A percentile compares a stretch with the other conserved stretches of the same genome.
phyloP scores from a whole-genome alignment of 2,329 filamentous ascomycete genomes.

The Blumeria graminis region DNA sequence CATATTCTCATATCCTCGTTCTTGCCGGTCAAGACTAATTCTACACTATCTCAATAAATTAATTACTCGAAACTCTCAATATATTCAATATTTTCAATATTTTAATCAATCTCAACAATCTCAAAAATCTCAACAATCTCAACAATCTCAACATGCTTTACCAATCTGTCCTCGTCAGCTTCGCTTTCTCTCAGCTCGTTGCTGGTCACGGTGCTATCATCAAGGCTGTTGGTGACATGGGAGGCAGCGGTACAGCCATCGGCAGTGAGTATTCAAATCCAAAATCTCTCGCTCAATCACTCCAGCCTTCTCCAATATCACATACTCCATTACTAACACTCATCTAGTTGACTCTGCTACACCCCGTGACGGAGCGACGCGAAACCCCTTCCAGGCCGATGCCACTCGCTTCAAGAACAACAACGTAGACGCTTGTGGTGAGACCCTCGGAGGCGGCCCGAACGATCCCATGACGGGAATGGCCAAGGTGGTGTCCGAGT shows the following conservation, averaged over 20 bases:
- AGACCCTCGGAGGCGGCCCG: neutral
- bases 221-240: slow-evolving; percentile 29
- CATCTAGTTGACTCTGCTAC: slow-evolving; percentile 26
- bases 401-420: neutral
- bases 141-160: slow-evolving; percentile 16
- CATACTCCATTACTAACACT: too few relatives aligned
- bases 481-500: neutral
- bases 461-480: neutral
- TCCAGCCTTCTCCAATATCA: neutral
- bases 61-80: too few relatives aligned
- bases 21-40: too few relatives aligned
- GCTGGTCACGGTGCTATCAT: slow-evolving; percentile 35
- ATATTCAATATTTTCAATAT: too few relatives aligned
- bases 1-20: too few relatives aligned
- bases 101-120: too few relatives aligned
- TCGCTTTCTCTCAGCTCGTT: slow-evolving; percentile 28
- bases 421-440: neutral
- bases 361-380: slow-evolving; percentile 33
- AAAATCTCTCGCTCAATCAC: neutral
- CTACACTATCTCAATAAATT: too few relatives aligned
- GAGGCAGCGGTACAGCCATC: slow-evolving; percentile 24
- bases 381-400: neutral
- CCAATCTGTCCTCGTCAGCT: slow-evolving; percentile 22
- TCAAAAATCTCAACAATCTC: slow-evolving; percentile 6
- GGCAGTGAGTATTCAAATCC: slow-evolving; percentile 19